Base-by-base conservation (phyloP, 805 yeast genomes). In the Ogataea salicorniae region DNA sequence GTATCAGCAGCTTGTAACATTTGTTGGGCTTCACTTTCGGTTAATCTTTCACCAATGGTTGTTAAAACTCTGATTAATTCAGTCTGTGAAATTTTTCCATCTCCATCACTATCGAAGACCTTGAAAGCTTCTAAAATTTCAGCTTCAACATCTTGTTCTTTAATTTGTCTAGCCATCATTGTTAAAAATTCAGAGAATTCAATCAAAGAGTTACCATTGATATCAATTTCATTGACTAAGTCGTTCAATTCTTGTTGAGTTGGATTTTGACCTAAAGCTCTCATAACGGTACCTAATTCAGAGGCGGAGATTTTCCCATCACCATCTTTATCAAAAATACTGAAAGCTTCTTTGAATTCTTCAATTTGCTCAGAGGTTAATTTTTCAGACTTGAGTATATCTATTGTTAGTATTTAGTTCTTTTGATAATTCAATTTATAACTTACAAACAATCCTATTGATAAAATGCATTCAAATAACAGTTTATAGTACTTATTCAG, bases 241-340 rank as follows among this genome's bases (percentile, higher is more conserved):
- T 94, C 99, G 47, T 94, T 87, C 61, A 94, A 84, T 70, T 94
- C 99, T 56, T 90, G 83, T 69, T 94, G 98, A 43, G 95, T 83
- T 35, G 99, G 99, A 62, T 92, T 92, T 70, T 90, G 94, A 45
- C 99, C 99, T 63, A 94, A 76, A n/a, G 97, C 88, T 73, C 99
- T 85, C 99, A 94, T 94, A 45, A 94, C 99, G 4, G 97, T 90
- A 55, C 98, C 97, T 58, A 94, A 77, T 72, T 94, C 99, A 63
- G 87, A 80, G 59, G 97, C 87, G 49, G 97, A 89, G 74, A 94
- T 94, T 64, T 89, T 88, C 42, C 99, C 99, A 70, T 91, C 97
- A 63, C 91, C 86, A 68, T 94, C 96, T 68, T 90, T 90, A 75
- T 94, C 99, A 60, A 94, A 94, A 55, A 94, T 80, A 52, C 97